These are phyloP conservation scores for Pinus albicaulis DNA, from an alignment of 75 land plant species.

Conservation along the genomic window DNA sequence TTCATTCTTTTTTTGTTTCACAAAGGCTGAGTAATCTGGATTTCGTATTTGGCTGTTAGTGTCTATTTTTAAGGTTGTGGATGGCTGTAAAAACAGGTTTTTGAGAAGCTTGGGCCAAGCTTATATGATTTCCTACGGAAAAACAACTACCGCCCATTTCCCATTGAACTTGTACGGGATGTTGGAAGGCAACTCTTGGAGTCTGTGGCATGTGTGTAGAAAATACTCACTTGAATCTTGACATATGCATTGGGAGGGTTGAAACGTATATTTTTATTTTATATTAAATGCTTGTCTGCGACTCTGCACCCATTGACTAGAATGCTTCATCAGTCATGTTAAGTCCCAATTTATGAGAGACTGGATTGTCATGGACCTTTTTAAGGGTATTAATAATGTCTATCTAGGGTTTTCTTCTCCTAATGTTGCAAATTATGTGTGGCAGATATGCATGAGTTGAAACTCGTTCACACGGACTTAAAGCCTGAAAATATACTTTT, in stretches of 20 bases:
- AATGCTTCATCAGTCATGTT: too few species aligned
- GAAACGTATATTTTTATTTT: too few species aligned
- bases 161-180: conserved; percentile 89
- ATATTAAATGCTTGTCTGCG: neutral
- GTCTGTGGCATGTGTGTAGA: conserved; percentile 88
- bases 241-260: neutral
- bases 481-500: conserved; percentile 75
- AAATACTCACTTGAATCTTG: neutral
- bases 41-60: neutral
- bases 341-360: too few species aligned
- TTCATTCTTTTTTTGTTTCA: conserved; percentile 10
- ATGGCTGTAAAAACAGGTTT: conserved; percentile 61
- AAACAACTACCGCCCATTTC: conserved; percentile 79
- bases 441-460: conserved; percentile 74
- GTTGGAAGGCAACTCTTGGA: conserved; percentile 89
- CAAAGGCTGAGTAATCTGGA: neutral
- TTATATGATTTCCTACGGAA: conserved; percentile 87
- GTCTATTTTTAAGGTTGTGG: conserved; percentile 14
- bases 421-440: neutral
- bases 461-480: conserved; percentile 68
- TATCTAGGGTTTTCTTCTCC: too few species aligned
- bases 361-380: too few species aligned
- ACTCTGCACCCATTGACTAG: too few species aligned
- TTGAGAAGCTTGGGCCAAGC: conserved; percentile 96
- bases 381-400: too few species aligned